phyloP scores from a whole-genome alignment of 2,329 filamentous ascomycete species.

The Proliferodiscus dingleyae region DNA sequence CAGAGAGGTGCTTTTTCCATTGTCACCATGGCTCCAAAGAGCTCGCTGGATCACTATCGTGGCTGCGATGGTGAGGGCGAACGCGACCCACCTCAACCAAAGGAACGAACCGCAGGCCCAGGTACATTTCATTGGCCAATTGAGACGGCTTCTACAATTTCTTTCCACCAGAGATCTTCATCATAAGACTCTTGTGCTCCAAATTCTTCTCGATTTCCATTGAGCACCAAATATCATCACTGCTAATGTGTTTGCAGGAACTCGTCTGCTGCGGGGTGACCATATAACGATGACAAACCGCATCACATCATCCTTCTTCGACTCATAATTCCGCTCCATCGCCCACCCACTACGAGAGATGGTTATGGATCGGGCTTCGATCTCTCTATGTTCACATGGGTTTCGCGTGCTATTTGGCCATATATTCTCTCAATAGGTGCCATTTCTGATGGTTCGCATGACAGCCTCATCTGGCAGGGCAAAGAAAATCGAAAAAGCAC shows the following conservation, averaged over 20 bases:
- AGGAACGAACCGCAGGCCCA: background rate
- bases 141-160: background rate
- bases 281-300: background rate
- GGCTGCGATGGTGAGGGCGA: too few relatives aligned
- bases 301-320: background rate
- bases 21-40: too few relatives aligned
- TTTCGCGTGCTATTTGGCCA: background rate
- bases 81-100: background rate
- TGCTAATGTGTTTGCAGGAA: too few relatives aligned
- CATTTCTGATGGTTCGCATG: background rate
- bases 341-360: too few relatives aligned
- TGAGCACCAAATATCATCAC: background rate
- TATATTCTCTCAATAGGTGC: background rate
- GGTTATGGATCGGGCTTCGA: too few relatives aligned
- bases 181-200: background rate
- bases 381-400: too few relatives aligned
- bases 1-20: too few relatives aligned
- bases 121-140: background rate
- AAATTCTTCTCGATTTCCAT: background rate
- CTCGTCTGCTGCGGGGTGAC: too few relatives aligned
- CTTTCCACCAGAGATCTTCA: background rate
- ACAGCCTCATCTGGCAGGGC: background rate
- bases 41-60: too few relatives aligned
- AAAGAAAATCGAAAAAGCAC: background rate
- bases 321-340: background rate